Evolutionary conservation across 768 basidiomycete genomes (phyloP).

Genomic region (Crucibulum laeve): DNA sequence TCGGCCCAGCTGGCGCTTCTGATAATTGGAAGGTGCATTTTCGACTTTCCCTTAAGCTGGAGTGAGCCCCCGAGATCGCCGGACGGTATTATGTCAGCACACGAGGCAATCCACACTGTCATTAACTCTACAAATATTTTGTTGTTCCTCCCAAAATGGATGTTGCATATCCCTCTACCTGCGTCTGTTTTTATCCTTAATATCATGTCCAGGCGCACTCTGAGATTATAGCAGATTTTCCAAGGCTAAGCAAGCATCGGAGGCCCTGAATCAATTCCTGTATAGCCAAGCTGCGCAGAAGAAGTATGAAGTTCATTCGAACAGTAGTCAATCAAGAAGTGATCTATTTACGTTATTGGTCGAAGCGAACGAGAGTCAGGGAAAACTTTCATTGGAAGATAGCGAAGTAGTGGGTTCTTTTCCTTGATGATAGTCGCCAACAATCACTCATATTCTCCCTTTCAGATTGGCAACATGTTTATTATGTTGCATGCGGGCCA

Average conservation of each 20-base stretch:
- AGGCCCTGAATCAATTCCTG: not conserved
- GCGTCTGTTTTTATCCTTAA: not conserved
- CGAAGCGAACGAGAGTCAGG: slow-evolving; percentile 1
- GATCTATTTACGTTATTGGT: slow-evolving; percentile 1
- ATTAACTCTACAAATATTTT: not conserved
- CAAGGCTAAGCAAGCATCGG: not conserved
- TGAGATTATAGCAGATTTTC: not conserved
- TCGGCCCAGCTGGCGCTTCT: not conserved
- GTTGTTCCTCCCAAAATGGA: not conserved
- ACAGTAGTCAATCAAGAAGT: not conserved
- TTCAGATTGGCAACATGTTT: slow-evolving; percentile 4
- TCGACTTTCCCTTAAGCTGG: slow-evolving; percentile 1
- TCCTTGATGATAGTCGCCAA: not conserved
- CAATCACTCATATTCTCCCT: not conserved
- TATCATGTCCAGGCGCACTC: not conserved
- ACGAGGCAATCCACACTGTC: not conserved
- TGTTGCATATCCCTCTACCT: not conserved
- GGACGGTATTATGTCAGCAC: not conserved
- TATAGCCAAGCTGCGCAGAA: not conserved
- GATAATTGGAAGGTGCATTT: slow-evolving; percentile 2
- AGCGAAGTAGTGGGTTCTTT: slow-evolving; percentile 1
- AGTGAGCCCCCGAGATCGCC: not conserved
- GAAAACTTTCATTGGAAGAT: not conserved
- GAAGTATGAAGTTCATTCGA: not conserved
- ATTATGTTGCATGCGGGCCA: slow-evolving; percentile 3